phyloP scores from a whole-genome alignment of 1,139 yeast species.

The Meyerozyma sp. region DNA sequence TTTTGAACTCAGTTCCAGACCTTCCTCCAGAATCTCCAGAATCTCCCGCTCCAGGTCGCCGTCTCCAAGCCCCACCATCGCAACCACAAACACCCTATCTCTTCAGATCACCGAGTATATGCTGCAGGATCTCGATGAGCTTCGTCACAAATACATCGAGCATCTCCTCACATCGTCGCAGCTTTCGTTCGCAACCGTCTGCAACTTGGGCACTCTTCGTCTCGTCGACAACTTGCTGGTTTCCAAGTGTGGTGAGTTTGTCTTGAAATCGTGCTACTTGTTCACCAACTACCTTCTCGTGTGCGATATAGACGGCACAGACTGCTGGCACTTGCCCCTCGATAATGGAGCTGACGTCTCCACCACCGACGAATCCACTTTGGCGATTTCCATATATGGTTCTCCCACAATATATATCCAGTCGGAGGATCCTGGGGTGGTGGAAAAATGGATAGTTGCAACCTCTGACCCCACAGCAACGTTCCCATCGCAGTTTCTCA shows the following conservation, averaged over 20 bases:
- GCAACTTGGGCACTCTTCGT: slow-evolving; percentile 30
- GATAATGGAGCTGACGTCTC: slow-evolving; percentile 5
- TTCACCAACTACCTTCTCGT: slow-evolving; percentile 30
- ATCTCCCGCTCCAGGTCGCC: neutral
- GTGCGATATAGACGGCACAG: slow-evolving; percentile 11
- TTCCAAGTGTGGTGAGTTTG: slow-evolving; percentile 4
- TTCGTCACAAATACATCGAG: slow-evolving; percentile 26
- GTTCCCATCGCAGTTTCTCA: slow-evolving; percentile 33
- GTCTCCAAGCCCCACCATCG: slow-evolving; percentile 14
- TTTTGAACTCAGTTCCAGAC: too few relatives aligned
- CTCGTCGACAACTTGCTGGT: slow-evolving; percentile 30
- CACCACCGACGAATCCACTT: slow-evolving; percentile 16
- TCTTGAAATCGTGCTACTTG: slow-evolving; percentile 20
- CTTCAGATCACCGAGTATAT: slow-evolving; percentile 15
- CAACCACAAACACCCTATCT: slow-evolving; percentile 12
- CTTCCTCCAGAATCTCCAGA: too few relatives aligned
- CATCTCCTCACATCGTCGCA: slow-evolving; percentile 18
- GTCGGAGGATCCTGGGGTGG: slow-evolving; percentile 20
- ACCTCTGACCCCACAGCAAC: slow-evolving; percentile 26
- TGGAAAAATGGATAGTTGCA: slow-evolving; percentile 45
- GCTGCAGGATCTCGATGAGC: slow-evolving; percentile 16
- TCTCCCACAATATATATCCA: slow-evolving; percentile 12
- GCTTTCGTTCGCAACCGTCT: slow-evolving; percentile 21
- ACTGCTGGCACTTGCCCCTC: slow-evolving; percentile 10
- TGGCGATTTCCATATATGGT: slow-evolving; percentile 4